Evolutionary conservation across 495 filamentous ascomycete species (phyloP).

Genomic region (Thermochaetoides thermophila): DNA sequence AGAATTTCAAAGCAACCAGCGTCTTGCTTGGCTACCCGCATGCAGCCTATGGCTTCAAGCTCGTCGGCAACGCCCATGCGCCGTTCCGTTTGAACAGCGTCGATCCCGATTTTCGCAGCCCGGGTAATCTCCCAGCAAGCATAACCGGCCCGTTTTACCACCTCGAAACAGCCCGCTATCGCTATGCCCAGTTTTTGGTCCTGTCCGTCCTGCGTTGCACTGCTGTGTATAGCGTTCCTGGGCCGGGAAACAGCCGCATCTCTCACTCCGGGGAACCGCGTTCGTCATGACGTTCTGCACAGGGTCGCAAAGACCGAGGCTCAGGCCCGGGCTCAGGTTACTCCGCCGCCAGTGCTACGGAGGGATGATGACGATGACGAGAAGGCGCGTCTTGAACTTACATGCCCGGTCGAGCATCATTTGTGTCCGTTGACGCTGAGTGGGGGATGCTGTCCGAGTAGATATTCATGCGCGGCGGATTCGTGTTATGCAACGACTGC

Average conservation of each 20-base stretch:
- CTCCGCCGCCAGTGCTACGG: conserved; percentile 8
- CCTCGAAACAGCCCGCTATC: no score
- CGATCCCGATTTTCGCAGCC: no score
- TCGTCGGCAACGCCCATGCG: no score
- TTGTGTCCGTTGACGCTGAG: conserved; percentile 22
- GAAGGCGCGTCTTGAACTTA: no score
- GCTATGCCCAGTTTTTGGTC: conserved; percentile 21
- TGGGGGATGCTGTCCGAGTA: conserved; percentile 30
- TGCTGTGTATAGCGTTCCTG: conserved; percentile 14
- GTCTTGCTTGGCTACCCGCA: no score
- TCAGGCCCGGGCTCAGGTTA: conserved; percentile 19
- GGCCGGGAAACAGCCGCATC: conserved; percentile 11
- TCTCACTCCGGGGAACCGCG: conserved; percentile 8
- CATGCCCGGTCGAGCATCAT: conserved; percentile 16
- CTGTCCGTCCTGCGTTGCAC: conserved; percentile 13
- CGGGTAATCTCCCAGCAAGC: no score
- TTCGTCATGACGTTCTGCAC: conserved; percentile 17
- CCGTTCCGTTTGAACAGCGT: no score
- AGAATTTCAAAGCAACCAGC: no score
- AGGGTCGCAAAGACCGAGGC: conserved; percentile 27
- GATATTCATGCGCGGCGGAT: conserved; percentile 27
- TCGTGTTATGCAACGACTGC: conserved; percentile 30
- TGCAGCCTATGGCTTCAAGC: no score
- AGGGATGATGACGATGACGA: conserved; percentile 11
- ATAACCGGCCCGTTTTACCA: no score